A percentile compares a stretch with the other conserved stretches of the same genome.
phyloP scores from a whole-genome alignment of 352 stramenopile genomes.

The Achlya hypogyna region DNA sequence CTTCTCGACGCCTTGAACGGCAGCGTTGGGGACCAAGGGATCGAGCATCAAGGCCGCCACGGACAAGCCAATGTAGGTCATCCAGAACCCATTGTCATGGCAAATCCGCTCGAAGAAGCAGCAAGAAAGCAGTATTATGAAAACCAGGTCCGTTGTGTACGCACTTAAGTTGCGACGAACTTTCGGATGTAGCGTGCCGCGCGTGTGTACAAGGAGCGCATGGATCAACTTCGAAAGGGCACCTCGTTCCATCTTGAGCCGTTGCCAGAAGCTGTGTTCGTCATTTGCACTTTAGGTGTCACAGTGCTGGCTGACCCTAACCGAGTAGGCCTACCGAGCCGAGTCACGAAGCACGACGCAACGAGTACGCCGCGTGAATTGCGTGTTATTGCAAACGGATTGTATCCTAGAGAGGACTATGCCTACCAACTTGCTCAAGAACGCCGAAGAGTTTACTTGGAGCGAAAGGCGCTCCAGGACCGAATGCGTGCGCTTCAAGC shows the following conservation, averaged over 20 bases:
- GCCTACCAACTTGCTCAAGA: constrained; percentile 37
- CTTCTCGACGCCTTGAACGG: constrained; percentile 27
- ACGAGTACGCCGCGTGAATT: too few relatives aligned
- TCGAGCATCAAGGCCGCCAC: too few relatives aligned
- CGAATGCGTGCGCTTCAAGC: constrained; percentile 37
- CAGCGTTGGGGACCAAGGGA: constrained; percentile 25
- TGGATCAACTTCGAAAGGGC: constrained; percentile 31
- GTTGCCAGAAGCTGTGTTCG: too few relatives aligned
- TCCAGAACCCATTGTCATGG: neutral
- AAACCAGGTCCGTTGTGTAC: constrained; percentile 40
- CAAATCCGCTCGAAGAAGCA: constrained; percentile 3
- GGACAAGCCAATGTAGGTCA: constrained; percentile 22
- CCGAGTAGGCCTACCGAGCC: too few relatives aligned
- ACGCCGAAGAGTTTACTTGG: constrained; percentile 31
- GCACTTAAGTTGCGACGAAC: neutral
- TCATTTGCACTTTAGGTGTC: too few relatives aligned
- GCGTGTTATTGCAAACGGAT: too few relatives aligned
- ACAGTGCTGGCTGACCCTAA: too few relatives aligned
- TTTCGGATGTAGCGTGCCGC: constrained; percentile 34
- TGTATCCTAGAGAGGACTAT: too few relatives aligned
- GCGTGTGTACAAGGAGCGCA: constrained; percentile 40
- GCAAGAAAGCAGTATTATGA: constrained; percentile 49
- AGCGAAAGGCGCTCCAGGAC: constrained; percentile 46
- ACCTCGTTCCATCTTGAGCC: too few relatives aligned
- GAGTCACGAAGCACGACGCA: too few relatives aligned